These are phyloP conservation scores for Geotrichum klebahnii DNA, from an alignment of 1,139 yeast genomes.

Conservation along the genomic window DNA sequence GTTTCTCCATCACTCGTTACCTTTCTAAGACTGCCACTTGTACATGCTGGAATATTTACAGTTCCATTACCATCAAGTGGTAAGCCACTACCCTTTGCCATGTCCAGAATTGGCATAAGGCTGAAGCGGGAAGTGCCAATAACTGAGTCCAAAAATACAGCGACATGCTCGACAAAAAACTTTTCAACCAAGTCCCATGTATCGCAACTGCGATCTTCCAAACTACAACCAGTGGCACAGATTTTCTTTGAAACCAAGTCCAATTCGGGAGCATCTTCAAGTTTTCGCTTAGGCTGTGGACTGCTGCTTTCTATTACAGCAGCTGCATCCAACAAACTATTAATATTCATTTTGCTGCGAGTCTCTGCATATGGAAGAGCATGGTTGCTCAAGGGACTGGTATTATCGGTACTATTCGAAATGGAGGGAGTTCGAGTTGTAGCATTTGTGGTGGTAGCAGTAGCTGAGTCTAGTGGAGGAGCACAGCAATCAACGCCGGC, in stretches of 20 bases:
- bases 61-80: constrained; percentile 20
- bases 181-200: constrained; percentile 21
- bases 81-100: constrained; percentile 16
- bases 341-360: constrained; percentile 29
- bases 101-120: constrained; percentile 14
- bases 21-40: background rate
- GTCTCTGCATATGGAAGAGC: background rate
- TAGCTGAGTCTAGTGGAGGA: background rate
- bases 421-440: constrained; percentile 2
- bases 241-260: background rate
- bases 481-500: background rate
- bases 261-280: background rate
- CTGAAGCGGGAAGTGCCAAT: constrained; percentile 15
- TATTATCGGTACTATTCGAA: constrained; percentile 1
- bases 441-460: background rate
- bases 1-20: background rate
- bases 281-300: constrained; percentile 11
- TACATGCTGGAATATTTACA: constrained; percentile 18
- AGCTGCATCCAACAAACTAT: constrained; percentile 34
- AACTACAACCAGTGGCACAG: background rate
- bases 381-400: constrained; percentile 12
- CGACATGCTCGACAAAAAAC: constrained; percentile 15
- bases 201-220: constrained; percentile 16
- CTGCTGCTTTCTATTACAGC: constrained; percentile 27
- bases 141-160: constrained; percentile 14